Evolutionary conservation across 768 basidiomycete genomes (phyloP).

Genomic region (Lanmaoa rubissima): DNA sequence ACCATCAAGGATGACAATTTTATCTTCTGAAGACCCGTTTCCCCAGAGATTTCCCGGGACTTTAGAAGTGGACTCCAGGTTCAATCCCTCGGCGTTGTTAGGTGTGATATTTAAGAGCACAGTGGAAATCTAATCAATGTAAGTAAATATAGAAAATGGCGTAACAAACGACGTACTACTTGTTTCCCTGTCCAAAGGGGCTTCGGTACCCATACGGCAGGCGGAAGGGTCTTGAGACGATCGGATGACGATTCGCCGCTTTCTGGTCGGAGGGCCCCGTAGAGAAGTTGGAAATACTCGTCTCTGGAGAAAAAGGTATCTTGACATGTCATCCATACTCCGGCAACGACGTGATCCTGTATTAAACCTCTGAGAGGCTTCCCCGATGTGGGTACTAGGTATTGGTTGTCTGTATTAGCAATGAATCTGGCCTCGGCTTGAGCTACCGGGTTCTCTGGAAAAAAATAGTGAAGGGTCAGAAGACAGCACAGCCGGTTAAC

Average conservation of each 20-base stretch:
- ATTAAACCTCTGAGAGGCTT: slow-evolving; percentile 97
- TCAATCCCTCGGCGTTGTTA: slow-evolving; percentile 70
- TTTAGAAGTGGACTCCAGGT: slow-evolving; percentile 83
- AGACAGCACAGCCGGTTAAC: slow-evolving; percentile 27
- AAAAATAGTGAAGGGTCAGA: neutral
- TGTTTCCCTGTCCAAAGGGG: slow-evolving; percentile 99
- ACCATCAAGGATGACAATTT: slow-evolving; percentile 88
- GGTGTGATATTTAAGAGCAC: slow-evolving; percentile 92
- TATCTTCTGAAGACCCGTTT: slow-evolving; percentile 73
- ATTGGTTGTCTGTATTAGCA: slow-evolving; percentile 98
- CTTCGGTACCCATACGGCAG: slow-evolving; percentile 87
- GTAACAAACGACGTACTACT: slow-evolving; percentile 56
- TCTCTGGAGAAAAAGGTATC: slow-evolving; percentile 94
- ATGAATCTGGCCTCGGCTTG: slow-evolving; percentile 92
- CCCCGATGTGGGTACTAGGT: slow-evolving; percentile 97
- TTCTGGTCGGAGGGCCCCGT: slow-evolving; percentile 91
- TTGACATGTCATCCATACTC: slow-evolving; percentile 98
- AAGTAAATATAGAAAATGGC: neutral
- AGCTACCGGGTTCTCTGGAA: slow-evolving; percentile 86
- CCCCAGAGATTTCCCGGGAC: slow-evolving; percentile 88
- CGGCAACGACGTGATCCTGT: slow-evolving; percentile 98
- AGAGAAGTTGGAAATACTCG: slow-evolving; percentile 94
- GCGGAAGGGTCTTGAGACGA: slow-evolving; percentile 79
- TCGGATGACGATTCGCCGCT: slow-evolving; percentile 56
- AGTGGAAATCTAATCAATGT: slow-evolving; percentile 75